These are phyloP conservation scores for Cladorrhinum sp. DNA, from an alignment of 2,329 filamentous ascomycete species.

Conservation along the genomic window DNA sequence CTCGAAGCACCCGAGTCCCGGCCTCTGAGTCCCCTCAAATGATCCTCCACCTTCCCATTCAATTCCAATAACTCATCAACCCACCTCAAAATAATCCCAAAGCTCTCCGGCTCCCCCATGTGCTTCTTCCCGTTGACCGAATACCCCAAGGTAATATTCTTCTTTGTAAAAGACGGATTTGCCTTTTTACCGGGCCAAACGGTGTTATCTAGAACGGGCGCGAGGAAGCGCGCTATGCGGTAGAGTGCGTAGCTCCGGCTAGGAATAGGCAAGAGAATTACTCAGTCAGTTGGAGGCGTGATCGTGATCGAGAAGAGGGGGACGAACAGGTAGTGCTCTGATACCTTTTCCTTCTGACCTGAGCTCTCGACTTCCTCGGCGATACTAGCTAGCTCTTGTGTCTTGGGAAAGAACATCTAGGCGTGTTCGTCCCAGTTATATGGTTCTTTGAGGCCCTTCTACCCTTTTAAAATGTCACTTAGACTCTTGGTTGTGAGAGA, in stretches of 20 bases:
- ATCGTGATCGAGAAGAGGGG: too few species aligned
- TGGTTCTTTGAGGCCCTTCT: conserved; percentile 21
- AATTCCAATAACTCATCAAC: conserved; percentile 33
- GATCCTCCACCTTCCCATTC: conserved; percentile 24
- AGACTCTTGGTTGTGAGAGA: too few species aligned
- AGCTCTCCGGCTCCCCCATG: conserved; percentile 37
- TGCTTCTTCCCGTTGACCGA: conserved; percentile 33
- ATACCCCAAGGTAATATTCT: conserved; percentile 33
- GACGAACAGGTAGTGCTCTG: conserved; percentile 33
- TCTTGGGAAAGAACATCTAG: conserved; percentile 33
- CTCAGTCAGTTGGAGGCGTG: not conserved
- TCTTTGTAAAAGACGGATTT: conserved; percentile 32
- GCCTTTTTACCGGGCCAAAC: conserved; percentile 29
- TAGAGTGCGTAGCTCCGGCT: conserved; percentile 35
- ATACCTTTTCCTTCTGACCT: conserved; percentile 30
- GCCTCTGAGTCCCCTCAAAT: conserved; percentile 9
- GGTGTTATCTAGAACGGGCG: conserved; percentile 32
- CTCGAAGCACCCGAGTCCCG: too few species aligned
- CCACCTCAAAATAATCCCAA: conserved; percentile 33
- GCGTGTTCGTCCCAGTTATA: conserved; percentile 38
- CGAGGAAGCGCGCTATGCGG: conserved; percentile 36
- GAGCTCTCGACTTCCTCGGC: conserved; percentile 6
- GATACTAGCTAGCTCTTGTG: conserved; percentile 28
- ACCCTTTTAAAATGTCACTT: too few species aligned
- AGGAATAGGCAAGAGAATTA: not conserved